Evolutionary conservation across 1,284 basidiomycete species (phyloP).

Genomic region (Cryptococcus floricola): DNA sequence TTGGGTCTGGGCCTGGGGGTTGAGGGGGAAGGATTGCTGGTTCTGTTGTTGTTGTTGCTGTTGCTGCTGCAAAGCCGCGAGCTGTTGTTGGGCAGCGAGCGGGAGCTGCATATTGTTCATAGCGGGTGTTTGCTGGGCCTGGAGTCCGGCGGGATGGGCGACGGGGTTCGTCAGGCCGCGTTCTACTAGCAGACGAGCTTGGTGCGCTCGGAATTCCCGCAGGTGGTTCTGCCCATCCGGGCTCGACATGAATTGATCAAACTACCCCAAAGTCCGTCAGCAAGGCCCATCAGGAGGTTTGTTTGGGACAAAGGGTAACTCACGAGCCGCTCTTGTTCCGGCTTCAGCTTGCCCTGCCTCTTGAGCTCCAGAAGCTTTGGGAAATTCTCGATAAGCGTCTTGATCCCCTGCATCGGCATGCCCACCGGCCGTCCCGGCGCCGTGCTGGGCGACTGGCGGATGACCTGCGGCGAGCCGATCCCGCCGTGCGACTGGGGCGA

Average conservation of each 20-base stretch:
- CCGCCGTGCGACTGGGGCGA: slow-evolving; percentile 6
- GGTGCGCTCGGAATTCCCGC: slow-evolving; percentile 18
- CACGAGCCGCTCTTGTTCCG: slow-evolving; percentile 34
- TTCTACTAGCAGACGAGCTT: slow-evolving; percentile 24
- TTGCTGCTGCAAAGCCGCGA: slow-evolving; percentile 27
- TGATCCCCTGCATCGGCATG: slow-evolving; percentile 6
- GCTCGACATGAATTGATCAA: slow-evolving; percentile 25
- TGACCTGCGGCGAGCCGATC: slow-evolving; percentile 14
- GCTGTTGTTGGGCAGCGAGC: slow-evolving; percentile 28
- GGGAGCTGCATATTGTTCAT: slow-evolving; percentile 26
- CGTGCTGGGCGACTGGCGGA: slow-evolving; percentile 20
- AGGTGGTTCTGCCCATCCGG: slow-evolving; percentile 27
- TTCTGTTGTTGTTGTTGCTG: slow-evolving; percentile 16
- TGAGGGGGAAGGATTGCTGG: slow-evolving; percentile 1
- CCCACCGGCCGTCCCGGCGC: neutral
- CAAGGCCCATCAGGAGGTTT: neutral
- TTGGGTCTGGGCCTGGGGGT: neutral
- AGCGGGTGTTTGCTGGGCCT: slow-evolving; percentile 17
- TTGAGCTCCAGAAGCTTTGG: slow-evolving; percentile 34
- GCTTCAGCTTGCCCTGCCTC: slow-evolving; percentile 23
- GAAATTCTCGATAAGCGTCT: slow-evolving; percentile 31
- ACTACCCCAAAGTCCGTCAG: slow-evolving; percentile 10
- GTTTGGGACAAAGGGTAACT: slow-evolving; percentile 8
- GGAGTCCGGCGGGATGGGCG: slow-evolving; percentile 11
- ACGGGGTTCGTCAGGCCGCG: slow-evolving; percentile 25